These are phyloP conservation scores for Xylaria acuta DNA, from an alignment of 495 filamentous ascomycete species.

Conservation along the genomic window DNA sequence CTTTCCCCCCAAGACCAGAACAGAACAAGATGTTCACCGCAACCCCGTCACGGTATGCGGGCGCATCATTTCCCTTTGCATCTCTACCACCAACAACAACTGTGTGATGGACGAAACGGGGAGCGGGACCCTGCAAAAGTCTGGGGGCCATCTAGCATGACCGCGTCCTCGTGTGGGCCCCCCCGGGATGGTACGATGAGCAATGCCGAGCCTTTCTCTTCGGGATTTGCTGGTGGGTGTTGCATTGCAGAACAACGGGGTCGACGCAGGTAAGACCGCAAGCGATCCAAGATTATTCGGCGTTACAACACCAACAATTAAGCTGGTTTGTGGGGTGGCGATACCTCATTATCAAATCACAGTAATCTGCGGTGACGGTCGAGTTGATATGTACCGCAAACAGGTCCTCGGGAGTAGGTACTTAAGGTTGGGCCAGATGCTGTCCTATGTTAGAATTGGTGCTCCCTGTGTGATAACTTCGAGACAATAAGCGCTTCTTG, in stretches of 20 bases:
- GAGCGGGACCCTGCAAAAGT: constrained; percentile 19
- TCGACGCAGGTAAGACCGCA: constrained; percentile 23
- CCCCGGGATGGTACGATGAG: constrained; percentile 20
- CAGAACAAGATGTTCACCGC: not conserved
- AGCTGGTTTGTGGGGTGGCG: constrained; percentile 1
- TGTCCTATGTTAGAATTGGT: not conserved
- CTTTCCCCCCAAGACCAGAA: not conserved
- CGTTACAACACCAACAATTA: constrained; percentile 14
- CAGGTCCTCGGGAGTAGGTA: constrained; percentile 5
- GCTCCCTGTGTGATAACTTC: not conserved
- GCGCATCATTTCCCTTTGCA: constrained; percentile 9
- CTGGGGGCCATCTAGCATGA: constrained; percentile 2
- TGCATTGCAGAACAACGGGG: constrained; percentile 28
- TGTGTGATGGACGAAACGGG: constrained; percentile 3
- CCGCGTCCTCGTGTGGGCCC: constrained; percentile 19
- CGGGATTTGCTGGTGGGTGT: constrained; percentile 30
- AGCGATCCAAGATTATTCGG: constrained; percentile 19
- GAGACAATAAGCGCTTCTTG: not conserved
- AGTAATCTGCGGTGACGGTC: constrained; percentile 4
- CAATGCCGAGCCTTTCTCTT: constrained; percentile 23
- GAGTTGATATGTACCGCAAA: constrained; percentile 9
- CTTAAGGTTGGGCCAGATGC: constrained; percentile 9
- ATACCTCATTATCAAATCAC: constrained; percentile 16
- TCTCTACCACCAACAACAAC: not conserved
- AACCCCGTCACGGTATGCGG: not conserved